Percentiles rank a stretch among this genome's conserved stretches.
Conservation (phyloP, 164 flowering plant species). For the Berberis thunbergii region DNA sequence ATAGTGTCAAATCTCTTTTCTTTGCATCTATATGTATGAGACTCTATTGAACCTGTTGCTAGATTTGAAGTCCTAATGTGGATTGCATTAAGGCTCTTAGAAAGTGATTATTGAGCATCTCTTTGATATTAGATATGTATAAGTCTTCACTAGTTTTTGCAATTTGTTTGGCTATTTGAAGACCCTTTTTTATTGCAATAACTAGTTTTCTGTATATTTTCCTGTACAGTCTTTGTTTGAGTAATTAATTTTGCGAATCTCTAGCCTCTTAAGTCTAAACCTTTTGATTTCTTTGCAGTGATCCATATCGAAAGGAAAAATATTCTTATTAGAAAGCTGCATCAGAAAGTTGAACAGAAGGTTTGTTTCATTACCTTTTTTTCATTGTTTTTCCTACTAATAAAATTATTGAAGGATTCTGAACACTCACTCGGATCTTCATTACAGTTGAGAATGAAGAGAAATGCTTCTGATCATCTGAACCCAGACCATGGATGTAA, state of each 20-base stretch:
- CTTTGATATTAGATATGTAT: too few species aligned
- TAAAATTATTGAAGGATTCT: not conserved
- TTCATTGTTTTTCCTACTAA: not conserved
- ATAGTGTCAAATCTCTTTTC: too few species aligned
- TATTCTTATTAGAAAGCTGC: conserved; percentile 71
- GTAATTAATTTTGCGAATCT: not conserved
- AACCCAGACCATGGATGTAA: conserved; percentile 64
- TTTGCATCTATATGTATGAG: too few species aligned
- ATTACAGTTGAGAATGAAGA: conserved; percentile 68
- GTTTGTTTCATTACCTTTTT: conserved; percentile 23
- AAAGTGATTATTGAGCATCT: too few species aligned
- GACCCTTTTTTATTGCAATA: too few species aligned
- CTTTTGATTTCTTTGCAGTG: conserved; percentile 34
- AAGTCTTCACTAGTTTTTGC: too few species aligned
- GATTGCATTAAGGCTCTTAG: too few species aligned
- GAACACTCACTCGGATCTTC: conserved; percentile 4
- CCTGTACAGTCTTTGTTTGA: too few species aligned
- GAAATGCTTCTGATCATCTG: conserved; percentile 64
- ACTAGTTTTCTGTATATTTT: too few species aligned
- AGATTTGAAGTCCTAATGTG: too few species aligned
- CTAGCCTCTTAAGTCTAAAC: not conserved
- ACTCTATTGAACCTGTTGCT: too few species aligned
- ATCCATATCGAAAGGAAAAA: conserved; percentile 65
- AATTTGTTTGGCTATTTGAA: too few species aligned
- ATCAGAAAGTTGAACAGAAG: conserved; percentile 71